These are phyloP conservation scores for Pseudevernia furfuracea DNA, from an alignment of 495 filamentous ascomycete genomes.

Conservation along the genomic window DNA sequence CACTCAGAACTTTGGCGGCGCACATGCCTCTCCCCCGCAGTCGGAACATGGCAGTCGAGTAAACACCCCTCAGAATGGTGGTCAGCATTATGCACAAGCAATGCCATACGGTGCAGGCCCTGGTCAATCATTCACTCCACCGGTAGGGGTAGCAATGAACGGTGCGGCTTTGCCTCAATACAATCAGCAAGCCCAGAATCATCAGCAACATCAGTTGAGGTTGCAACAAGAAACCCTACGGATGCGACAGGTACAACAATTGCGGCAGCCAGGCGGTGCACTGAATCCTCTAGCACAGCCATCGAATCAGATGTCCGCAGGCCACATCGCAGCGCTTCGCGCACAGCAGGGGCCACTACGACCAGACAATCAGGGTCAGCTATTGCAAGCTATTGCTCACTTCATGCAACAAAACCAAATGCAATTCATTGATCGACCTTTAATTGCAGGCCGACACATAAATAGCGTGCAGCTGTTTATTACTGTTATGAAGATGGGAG, in stretches of 20 bases:
- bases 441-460: slow-evolving; percentile 61
- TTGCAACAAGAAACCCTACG: slow-evolving; percentile 32
- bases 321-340: slow-evolving; percentile 42
- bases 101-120: slow-evolving; percentile 35
- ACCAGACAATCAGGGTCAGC: slow-evolving; percentile 54
- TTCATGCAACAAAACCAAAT: slow-evolving; percentile 66
- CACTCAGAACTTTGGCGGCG: slow-evolving; percentile 60
- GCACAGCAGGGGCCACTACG: slow-evolving; percentile 58
- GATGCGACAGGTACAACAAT: slow-evolving; percentile 55
- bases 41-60: slow-evolving; percentile 67
- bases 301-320: slow-evolving; percentile 21
- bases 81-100: slow-evolving; percentile 48
- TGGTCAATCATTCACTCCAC: slow-evolving; percentile 38
- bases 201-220: slow-evolving; percentile 38
- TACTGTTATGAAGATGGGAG: slow-evolving; percentile 65
- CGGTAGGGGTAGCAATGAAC: slow-evolving; percentile 31
- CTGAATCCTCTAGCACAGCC: slow-evolving; percentile 43
- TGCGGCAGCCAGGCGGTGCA: slow-evolving; percentile 33
- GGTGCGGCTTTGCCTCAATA: slow-evolving; percentile 30
- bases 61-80: slow-evolving; percentile 64
- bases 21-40: slow-evolving; percentile 70
- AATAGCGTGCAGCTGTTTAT: slow-evolving; percentile 69
- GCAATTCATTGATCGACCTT: slow-evolving; percentile 61
- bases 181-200: slow-evolving; percentile 40
- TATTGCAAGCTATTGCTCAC: slow-evolving; percentile 61